A percentile compares a stretch with the other conserved stretches of the same genome.
Evolutionary conservation across 2,329 filamentous ascomycete species (phyloP).

Genomic region (Ceratocystis albifundus): DNA sequence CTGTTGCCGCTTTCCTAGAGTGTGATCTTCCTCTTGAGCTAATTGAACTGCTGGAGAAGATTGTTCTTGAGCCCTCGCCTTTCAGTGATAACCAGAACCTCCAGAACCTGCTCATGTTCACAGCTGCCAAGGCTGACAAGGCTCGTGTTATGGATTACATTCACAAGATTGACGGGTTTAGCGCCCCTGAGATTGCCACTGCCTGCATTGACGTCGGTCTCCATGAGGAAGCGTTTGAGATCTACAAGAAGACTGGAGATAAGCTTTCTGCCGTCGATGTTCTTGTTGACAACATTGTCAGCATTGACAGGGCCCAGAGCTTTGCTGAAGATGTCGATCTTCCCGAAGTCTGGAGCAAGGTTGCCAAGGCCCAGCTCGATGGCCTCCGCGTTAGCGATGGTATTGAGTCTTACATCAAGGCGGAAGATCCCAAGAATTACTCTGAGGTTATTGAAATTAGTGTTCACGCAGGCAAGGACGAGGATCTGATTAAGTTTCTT

Average conservation of each 20-base stretch:
- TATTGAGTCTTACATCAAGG: slow-evolving; percentile 95
- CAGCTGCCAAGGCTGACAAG: slow-evolving; percentile 93
- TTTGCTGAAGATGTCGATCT: slow-evolving; percentile 91
- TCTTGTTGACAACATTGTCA: slow-evolving; percentile 90
- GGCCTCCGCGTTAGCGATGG: slow-evolving; percentile 84
- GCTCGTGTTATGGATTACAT: slow-evolving; percentile 92
- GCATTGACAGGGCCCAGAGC: slow-evolving; percentile 90
- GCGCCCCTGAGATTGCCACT: slow-evolving; percentile 80
- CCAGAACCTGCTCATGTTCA: slow-evolving; percentile 92
- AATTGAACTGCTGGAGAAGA: slow-evolving; percentile 97
- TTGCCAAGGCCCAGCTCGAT: slow-evolving; percentile 94
- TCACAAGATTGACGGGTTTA: slow-evolving; percentile 78
- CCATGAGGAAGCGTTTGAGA: slow-evolving; percentile 93
- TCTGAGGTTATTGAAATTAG: slow-evolving; percentile 92
- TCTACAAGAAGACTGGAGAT: slow-evolving; percentile 95
- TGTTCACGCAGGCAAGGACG: slow-evolving; percentile 91
- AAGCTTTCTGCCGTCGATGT: slow-evolving; percentile 80
- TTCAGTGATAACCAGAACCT: slow-evolving; percentile 97
- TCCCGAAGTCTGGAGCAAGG: slow-evolving; percentile 95
- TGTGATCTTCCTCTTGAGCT: slow-evolving; percentile 86
- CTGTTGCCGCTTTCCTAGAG: slow-evolving; percentile 83
- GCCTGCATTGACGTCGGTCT: slow-evolving; percentile 92
- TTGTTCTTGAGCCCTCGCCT: slow-evolving; percentile 95
- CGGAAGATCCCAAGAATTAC: slow-evolving; percentile 85
- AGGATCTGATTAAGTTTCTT: slow-evolving; percentile 91